Evolutionary conservation across 768 basidiomycete species (phyloP).

Genomic region (Hortiboletus flavorubellus): DNA sequence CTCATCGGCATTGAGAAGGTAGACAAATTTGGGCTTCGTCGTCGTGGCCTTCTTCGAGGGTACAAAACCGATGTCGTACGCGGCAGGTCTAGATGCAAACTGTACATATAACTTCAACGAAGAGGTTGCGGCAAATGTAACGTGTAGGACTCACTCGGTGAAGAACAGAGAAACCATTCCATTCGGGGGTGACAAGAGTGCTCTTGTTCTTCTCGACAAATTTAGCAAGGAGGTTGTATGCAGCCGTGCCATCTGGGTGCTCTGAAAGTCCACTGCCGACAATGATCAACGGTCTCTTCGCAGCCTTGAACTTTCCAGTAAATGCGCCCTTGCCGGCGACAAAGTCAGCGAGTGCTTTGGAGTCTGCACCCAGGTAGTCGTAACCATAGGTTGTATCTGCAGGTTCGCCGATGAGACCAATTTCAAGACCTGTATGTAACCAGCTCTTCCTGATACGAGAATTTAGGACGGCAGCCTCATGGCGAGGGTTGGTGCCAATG

Average conservation of each 20-base stretch:
- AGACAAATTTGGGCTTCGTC: slow-evolving; percentile 89
- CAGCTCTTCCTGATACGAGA: slow-evolving; percentile 95
- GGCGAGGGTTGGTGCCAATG: slow-evolving; percentile 94
- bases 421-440: slow-evolving; percentile 81
- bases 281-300: slow-evolving; percentile 90
- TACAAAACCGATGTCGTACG: slow-evolving; percentile 93
- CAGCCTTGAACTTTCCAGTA: slow-evolving; percentile 80
- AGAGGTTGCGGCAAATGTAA: neutral
- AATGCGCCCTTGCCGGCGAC: slow-evolving; percentile 76
- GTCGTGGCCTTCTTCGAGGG: slow-evolving; percentile 75
- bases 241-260: slow-evolving; percentile 77
- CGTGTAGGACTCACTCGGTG: slow-evolving; percentile 63
- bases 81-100: slow-evolving; percentile 90
- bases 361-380: slow-evolving; percentile 79
- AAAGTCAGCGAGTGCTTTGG: slow-evolving; percentile 74
- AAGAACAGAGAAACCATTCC: slow-evolving; percentile 93
- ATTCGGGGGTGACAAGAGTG: slow-evolving; percentile 78
- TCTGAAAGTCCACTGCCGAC: slow-evolving; percentile 86
- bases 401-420: slow-evolving; percentile 87
- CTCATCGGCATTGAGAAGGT: slow-evolving; percentile 95
- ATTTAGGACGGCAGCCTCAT: slow-evolving; percentile 96
- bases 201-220: slow-evolving; percentile 77
- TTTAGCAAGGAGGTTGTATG: slow-evolving; percentile 72
- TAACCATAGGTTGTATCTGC: slow-evolving; percentile 93
- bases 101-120: slow-evolving; percentile 29